phyloP scores from a whole-genome alignment of 1,139 yeast genomes.

The Arxiozyma telluris region DNA sequence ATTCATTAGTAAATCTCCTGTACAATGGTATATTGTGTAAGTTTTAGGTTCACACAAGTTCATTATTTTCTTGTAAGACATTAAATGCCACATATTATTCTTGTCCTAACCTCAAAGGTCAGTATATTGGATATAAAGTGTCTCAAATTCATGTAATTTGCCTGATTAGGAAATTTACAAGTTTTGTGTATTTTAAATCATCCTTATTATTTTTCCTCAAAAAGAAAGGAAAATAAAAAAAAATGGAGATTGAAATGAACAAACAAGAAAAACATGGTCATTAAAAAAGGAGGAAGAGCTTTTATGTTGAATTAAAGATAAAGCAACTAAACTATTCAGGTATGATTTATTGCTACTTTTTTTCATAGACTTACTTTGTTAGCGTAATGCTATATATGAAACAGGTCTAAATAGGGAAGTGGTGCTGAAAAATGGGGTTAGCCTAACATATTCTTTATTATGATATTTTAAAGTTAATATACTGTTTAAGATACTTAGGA shows the following conservation, averaged over 20 bases:
- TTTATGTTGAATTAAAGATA: background rate
- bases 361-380: too few relatives aligned
- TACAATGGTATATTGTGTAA: background rate
- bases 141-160: constrained; percentile 2
- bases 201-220: background rate
- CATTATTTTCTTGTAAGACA: background rate
- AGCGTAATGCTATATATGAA: background rate
- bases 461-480: background rate
- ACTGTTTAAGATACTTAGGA: background rate
- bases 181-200: background rate
- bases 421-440: background rate
- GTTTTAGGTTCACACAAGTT: background rate
- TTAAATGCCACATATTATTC: background rate
- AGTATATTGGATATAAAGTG: background rate
- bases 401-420: background rate
- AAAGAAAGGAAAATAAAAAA: background rate
- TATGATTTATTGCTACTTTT: too few relatives aligned
- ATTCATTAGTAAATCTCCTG: background rate
- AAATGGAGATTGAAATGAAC: background rate
- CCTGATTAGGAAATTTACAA: constrained; percentile 8
- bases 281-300: background rate
- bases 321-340: background rate
- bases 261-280: background rate
- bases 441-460: too few relatives aligned
- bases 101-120: constrained; percentile 1